Evolutionary conservation across 495 filamentous ascomycete species (phyloP), one percentile per base, ranked within the genome.

Genomic region (Zalerion maritima): DNA sequence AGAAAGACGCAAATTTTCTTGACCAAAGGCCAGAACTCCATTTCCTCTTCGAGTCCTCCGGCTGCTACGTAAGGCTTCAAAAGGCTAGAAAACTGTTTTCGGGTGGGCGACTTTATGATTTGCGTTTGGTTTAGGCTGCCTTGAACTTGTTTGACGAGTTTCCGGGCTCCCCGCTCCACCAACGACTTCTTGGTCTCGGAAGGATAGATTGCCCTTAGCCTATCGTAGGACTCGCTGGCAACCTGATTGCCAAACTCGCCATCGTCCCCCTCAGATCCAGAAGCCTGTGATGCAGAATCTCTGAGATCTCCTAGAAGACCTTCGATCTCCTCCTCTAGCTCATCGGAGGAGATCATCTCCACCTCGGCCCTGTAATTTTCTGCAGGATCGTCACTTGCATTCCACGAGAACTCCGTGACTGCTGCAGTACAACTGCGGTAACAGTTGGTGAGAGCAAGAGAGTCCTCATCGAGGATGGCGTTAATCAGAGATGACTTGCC

Each of bases 1-100:
- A 61, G 51, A 31, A 68, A 77, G 12, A 81, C 51, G 30, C 55
- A 57, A 18, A 81, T 71, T 11, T 74, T 67, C 29, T 70, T 68
- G 26, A 81, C 69, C 10, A 83, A 45, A 2, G 78, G 78, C 75
- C 75, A 81, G 22, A 57, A 68, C 15, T 68, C 65, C 46, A 71
- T 68, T 2, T 39, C 20, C 23, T 38, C 46, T 34, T 47, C 37
- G 19, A 41, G 12, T 53, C 35, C 6, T 54, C 43, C n/a, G 14
- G 47, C 46, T 23, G 34, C 40, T 11, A 34, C 43, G 11, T 47
- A 45, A 29, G 42, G 56, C 32, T 30, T 32, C 49, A 10, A 25
- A 11, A 7, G 21, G 21, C 21, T 7, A 10, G 3, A 24, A 25
- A 18, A 25, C 35, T 2, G 32, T 29, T 32, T 41, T 44, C 18